A percentile compares a stretch with the other conserved stretches of the same genome.
These are phyloP conservation scores for Parietaria judaica DNA, from an alignment of 306 rosid genomes.

Conservation along the genomic window DNA sequence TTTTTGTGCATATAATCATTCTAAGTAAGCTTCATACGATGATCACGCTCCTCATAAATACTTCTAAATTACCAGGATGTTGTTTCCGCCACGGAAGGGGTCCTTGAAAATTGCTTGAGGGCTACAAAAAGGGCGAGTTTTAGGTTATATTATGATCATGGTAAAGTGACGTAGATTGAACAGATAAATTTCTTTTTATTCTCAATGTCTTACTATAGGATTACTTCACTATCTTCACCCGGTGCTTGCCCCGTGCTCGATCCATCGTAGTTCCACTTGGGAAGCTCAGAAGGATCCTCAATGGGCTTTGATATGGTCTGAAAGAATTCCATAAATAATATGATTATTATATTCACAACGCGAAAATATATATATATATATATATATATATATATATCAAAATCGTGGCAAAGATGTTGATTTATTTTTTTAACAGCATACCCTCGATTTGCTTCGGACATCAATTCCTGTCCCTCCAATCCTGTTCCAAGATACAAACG, in stretches of 20 bases:
- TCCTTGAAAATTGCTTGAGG: constrained; percentile 96
- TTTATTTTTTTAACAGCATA: constrained; percentile 24
- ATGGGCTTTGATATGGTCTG: constrained; percentile 90
- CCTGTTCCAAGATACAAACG: constrained; percentile 37
- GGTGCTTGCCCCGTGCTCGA: constrained; percentile 99
- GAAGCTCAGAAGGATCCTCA: constrained; percentile 91
- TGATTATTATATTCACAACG: neutral
- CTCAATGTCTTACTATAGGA: constrained; percentile 71
- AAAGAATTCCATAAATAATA: constrained; percentile 17
- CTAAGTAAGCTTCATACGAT: constrained; percentile 13
- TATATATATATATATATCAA: neutral
- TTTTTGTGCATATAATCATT: constrained; percentile 1
- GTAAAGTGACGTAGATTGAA: constrained; percentile 5
- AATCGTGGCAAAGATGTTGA: neutral
- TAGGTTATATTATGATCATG: constrained; percentile 14
- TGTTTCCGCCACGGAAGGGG: constrained; percentile 97
- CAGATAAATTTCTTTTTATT: constrained; percentile 5
- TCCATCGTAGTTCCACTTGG: constrained; percentile 98
- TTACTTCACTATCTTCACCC: constrained; percentile 98
- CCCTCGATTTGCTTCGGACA: constrained; percentile 95
- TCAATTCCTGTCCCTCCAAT: constrained; percentile 92
- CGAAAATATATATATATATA: constrained; percentile 5
- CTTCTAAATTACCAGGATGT: constrained; percentile 64
- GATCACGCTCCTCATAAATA: neutral
- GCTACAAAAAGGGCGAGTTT: constrained; percentile 28